Evolutionary conservation across 164 flowering plant species (phyloP).

Genomic region (Pachysandra terminalis): DNA sequence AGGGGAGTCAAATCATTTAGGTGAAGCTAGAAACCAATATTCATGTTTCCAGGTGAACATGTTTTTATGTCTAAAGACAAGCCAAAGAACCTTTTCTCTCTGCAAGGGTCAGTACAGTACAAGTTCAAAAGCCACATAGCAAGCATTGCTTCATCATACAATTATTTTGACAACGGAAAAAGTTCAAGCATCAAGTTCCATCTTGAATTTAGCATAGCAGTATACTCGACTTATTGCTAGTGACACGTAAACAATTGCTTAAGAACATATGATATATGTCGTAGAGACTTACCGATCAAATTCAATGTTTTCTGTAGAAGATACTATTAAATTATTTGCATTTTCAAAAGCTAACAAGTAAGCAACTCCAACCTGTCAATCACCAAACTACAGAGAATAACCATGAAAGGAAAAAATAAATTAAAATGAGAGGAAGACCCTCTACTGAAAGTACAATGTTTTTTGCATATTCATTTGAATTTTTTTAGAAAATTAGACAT

Average conservation of each 20-base stretch:
- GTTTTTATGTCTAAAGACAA: too few relatives aligned
- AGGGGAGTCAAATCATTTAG: too few relatives aligned
- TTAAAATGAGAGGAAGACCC: too few relatives aligned
- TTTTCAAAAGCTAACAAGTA: conserved; percentile 84
- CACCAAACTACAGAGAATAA: conserved; percentile 4
- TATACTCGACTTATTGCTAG: background rate
- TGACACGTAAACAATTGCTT: background rate
- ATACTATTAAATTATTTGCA: conserved; percentile 60
- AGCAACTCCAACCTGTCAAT: conserved; percentile 81
- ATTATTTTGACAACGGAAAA: background rate
- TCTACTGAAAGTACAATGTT: background rate
- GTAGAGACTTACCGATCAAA: conserved; percentile 61
- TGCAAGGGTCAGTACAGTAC: too few relatives aligned
- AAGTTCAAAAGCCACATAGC: too few relatives aligned
- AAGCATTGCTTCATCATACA: too few relatives aligned
- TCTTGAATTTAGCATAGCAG: background rate
- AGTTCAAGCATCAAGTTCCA: background rate
- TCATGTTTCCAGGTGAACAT: too few relatives aligned
- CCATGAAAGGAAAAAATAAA: too few relatives aligned
- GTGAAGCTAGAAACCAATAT: too few relatives aligned
- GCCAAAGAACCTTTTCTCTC: too few relatives aligned
- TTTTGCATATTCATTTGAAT: too few relatives aligned
- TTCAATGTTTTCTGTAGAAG: conserved; percentile 87
- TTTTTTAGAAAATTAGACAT: too few relatives aligned
- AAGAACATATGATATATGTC: background rate